phyloP scores from a whole-genome alignment of 768 basidiomycete genomes.

The Pisolithus microcarpus region DNA sequence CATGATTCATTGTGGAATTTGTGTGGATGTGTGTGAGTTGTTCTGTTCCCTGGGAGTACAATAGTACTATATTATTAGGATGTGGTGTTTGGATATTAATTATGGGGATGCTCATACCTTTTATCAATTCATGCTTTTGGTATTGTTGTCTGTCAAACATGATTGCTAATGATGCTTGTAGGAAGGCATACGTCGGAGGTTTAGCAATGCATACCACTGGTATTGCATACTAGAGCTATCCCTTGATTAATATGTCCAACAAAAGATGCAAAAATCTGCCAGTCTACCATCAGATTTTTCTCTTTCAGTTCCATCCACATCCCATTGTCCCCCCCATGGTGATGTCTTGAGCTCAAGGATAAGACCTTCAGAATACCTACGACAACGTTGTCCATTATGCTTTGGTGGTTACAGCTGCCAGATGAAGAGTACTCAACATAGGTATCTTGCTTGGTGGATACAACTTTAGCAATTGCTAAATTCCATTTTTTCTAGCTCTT shows the following conservation, averaged over 20 bases:
- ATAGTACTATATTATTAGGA: too few relatives aligned
- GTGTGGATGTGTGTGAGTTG: too few relatives aligned
- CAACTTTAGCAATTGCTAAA: neutral
- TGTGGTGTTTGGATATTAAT: too few relatives aligned
- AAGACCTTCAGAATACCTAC: slow-evolving; percentile 14
- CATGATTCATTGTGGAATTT: neutral
- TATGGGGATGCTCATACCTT: too few relatives aligned
- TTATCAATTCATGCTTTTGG: too few relatives aligned
- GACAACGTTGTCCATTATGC: slow-evolving; percentile 20
- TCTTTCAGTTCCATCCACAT: neutral
- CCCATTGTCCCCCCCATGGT: neutral
- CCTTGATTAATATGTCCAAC: slow-evolving; percentile 4
- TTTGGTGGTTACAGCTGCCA: slow-evolving; percentile 11
- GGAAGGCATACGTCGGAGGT: slow-evolving; percentile 18
- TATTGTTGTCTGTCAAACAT: too few relatives aligned
- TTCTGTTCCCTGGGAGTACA: neutral
- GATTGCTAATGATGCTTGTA: slow-evolving; percentile 1
- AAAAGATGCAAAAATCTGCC: neutral
- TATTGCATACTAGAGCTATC: slow-evolving; percentile 14
- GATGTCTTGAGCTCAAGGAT: neutral
- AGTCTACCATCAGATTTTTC: neutral
- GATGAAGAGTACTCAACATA: neutral
- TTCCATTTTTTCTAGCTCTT: neutral
- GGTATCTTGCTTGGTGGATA: slow-evolving; percentile 2
- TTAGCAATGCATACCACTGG: slow-evolving; percentile 24